Base-by-base conservation (phyloP, 495 filamentous ascomycete genomes). In the Xylaria palmicola region DNA sequence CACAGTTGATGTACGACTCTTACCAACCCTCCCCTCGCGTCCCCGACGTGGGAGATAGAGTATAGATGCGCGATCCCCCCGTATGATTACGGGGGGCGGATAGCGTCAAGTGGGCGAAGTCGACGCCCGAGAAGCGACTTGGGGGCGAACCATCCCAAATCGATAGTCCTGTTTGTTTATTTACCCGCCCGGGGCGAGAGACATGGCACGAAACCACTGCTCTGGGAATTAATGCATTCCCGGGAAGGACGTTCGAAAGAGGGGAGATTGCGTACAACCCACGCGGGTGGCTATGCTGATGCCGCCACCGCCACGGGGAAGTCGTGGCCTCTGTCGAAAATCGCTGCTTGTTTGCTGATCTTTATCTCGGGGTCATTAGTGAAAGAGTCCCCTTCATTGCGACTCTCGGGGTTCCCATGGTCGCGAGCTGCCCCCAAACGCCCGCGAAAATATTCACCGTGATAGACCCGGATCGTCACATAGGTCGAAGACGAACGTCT, bases 161-260 rank as follows among this genome's bases (percentile, higher is more conserved):
- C n/a, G n/a, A n/a, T n/a, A n/a, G n/a, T n/a, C n/a, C n/a, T 56
- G 53, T 56, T 56, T 57, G 27, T 57, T 57, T 57, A 57, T 48
- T 48, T 36, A 45, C 13, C 8, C n/a, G 19, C 29, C 10, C n/a
- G 20, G 7, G n/a, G 10, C 4, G 22, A 51, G 9, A 6, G 2
- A 6, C 48, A 22, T n/a, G n/a, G n/a, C n/a, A n/a, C n/a, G n/a
- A n/a, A n/a, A n/a, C n/a, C n/a, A n/a, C n/a, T n/a, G n/a, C n/a
- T n/a, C n/a, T n/a, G n/a, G 4, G 19, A 6, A 34, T 34, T 22
- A 1, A 51, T 12, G 8, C 12, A 0, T 19, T 19, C n/a, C 19
- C 22, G 29, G 13, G 8, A 8, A 4, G 1, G 17, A 20, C 32
- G 9, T 2, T 36, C 37, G 4, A 24, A 15, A 0, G 32, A 15